These are phyloP conservation scores for Dryas integrifolia DNA, from an alignment of 331 rosid species.

Conservation along the genomic window DNA sequence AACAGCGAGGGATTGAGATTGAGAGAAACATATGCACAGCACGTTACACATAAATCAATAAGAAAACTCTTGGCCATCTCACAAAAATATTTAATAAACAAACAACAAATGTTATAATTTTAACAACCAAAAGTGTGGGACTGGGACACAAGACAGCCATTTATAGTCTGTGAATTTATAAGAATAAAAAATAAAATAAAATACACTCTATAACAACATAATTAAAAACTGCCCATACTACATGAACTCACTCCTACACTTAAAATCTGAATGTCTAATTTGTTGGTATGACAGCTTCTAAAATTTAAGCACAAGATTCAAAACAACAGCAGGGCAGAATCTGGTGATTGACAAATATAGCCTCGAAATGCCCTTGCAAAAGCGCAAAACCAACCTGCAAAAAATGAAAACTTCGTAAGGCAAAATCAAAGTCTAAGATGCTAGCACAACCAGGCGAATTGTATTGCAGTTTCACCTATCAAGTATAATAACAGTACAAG, in stretches of 20 bases:
- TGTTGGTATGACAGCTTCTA: constrained; percentile 11
- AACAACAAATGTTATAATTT: neutral
- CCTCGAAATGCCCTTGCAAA: constrained; percentile 3
- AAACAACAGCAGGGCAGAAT: neutral
- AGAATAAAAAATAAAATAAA: constrained; percentile 23
- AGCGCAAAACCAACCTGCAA: constrained; percentile 25
- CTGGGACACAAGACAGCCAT: neutral
- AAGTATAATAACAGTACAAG: neutral
- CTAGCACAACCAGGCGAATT: too few relatives aligned
- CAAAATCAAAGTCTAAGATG: neutral
- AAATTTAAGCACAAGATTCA: neutral
- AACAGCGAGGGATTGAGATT: neutral
- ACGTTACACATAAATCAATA: neutral
- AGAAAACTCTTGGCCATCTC: neutral
- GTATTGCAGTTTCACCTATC: neutral
- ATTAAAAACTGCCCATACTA: constrained; percentile 16
- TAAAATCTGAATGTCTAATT: constrained; percentile 4
- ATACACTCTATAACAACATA: constrained; percentile 19
- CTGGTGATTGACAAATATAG: neutral
- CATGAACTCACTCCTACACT: constrained; percentile 5
- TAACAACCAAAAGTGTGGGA: neutral
- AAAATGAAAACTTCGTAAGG: neutral
- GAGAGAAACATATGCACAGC: neutral
- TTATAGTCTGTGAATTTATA: neutral
- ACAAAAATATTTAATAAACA: neutral